A percentile compares a stretch with the other conserved stretches of the same genome.
Evolutionary conservation across 805 yeast genomes (phyloP).

Genomic region (Saccharomycopsis synnaedendra): DNA sequence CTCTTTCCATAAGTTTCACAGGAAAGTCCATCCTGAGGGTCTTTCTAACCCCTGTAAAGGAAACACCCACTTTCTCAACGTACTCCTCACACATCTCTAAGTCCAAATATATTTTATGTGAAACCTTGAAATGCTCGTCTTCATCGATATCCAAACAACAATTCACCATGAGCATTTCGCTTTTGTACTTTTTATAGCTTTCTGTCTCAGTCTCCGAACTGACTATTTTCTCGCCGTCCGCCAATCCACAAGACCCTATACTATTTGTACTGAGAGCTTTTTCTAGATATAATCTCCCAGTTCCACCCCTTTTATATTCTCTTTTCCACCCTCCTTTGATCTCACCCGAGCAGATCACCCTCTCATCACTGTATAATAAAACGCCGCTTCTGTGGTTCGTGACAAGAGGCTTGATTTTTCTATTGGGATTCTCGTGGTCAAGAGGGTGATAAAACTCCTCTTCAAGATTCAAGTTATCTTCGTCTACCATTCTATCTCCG

Average conservation of each 20-base stretch:
- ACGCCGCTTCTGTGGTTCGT: background rate
- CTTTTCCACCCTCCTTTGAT: conserved; percentile 8
- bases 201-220: background rate
- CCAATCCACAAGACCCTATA: background rate
- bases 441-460: conserved; percentile 4
- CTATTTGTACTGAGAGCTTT: background rate
- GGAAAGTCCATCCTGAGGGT: conserved; percentile 2
- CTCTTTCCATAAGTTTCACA: background rate
- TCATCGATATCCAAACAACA: conserved; percentile 5
- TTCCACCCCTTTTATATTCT: conserved; percentile 1
- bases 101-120: conserved; percentile 1
- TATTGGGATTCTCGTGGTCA: conserved; percentile 6
- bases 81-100: conserved; percentile 2
- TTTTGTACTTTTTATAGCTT: background rate
- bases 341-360: conserved; percentile 1
- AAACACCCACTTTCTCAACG: background rate
- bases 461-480: background rate
- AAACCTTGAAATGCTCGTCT: background rate
- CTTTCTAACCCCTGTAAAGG: background rate
- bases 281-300: conserved; percentile 1
- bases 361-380: conserved; percentile 4
- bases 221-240: background rate
- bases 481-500: conserved; percentile 1
- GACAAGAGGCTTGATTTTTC: background rate
- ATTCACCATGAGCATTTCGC: background rate